A percentile compares a stretch with the other conserved stretches of the same genome.
These are phyloP conservation scores for Salix dunnii DNA, from an alignment of 345 rosid species.

Conservation along the genomic window DNA sequence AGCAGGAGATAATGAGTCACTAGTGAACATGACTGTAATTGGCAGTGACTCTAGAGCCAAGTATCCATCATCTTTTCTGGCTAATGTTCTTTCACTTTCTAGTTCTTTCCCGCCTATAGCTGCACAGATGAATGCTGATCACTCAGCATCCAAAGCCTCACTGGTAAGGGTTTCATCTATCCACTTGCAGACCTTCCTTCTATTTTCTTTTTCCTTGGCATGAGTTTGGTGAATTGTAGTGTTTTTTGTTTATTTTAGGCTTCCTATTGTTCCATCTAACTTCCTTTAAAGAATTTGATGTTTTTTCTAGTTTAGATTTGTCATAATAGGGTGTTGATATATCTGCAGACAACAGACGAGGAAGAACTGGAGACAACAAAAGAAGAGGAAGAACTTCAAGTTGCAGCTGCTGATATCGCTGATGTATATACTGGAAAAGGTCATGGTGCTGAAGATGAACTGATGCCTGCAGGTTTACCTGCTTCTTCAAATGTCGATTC, in stretches of 20 bases:
- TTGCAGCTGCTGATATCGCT: conserved; percentile 22
- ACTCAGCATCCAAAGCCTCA: conserved; percentile 35
- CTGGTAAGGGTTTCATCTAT: conserved; percentile 23
- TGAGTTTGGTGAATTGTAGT: not conserved
- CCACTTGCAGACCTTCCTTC: not conserved
- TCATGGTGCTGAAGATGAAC: conserved; percentile 47
- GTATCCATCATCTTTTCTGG: conserved; percentile 69
- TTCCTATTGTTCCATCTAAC: conserved; percentile 10
- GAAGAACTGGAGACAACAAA: conserved; percentile 43
- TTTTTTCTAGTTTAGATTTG: not conserved
- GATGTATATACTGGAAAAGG: conserved; percentile 25
- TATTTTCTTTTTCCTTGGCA: not conserved
- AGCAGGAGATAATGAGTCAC: conserved; percentile 50
- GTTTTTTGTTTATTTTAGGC: not conserved
- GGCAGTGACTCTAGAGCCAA: conserved; percentile 63
- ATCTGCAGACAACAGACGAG: conserved; percentile 38
- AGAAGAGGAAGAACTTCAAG: conserved; percentile 46
- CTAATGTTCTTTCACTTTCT: conserved; percentile 72
- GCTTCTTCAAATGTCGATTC: conserved; percentile 40
- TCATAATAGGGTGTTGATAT: conserved; percentile 15
- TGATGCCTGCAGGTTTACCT: conserved; percentile 37
- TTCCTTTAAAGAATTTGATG: not conserved
- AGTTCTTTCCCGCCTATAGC: conserved; percentile 73
- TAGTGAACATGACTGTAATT: conserved; percentile 56
- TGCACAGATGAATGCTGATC: conserved; percentile 40